Evolutionary conservation across 208 protist species (phyloP), one percentile per base, ranked within the genome.

Genomic region (Trypanosoma scelopori): DNA sequence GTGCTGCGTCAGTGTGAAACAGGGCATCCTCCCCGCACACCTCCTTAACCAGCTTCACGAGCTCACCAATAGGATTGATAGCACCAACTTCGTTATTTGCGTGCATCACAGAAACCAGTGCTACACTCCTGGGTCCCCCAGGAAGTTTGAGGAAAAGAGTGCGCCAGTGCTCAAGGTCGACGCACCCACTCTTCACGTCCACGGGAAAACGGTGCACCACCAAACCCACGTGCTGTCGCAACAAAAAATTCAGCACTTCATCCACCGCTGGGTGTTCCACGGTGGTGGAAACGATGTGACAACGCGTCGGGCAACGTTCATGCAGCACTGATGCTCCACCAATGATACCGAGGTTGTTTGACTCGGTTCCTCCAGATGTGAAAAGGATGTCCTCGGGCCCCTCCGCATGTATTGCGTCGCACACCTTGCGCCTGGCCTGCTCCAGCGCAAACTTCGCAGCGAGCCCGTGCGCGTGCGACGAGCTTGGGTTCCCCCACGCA

Each of bases 41-140:
- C 32, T 79, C 58, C 65, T 94, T 89, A 0, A 79, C 63, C 9
- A 94, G 48, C 13, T 65, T 48, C 37, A 76, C 81, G 30, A 99
- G 82, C 55, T 89, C 89, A 22, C 23, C 46, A 27, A 99, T 89
- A 22, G 90, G 90, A 73, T 98, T 95, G 15, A 98, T 69, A 0
- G 89, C 70, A 11, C 97, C 97, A 20, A 94, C 78, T 59, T 98
- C 97, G 71, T 99, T 99, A 76, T 99, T 99, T 20, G 95, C 92
- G 45, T 95, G 94, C 97, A 99, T 98, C 20, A 98, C 65, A 1
- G 84, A 94, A 15, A 99, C 89, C 6, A 99, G 60, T 4, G 81
- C 79, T 0, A 85, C 83, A 18, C 39, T 78, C 46, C 58, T 41
- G 13, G 81, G 81, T 0, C 86, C 85, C 7, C 65, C 70, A 9